phyloP scores from a whole-genome alignment of 257 asterid species.

The Misopates orontium region DNA sequence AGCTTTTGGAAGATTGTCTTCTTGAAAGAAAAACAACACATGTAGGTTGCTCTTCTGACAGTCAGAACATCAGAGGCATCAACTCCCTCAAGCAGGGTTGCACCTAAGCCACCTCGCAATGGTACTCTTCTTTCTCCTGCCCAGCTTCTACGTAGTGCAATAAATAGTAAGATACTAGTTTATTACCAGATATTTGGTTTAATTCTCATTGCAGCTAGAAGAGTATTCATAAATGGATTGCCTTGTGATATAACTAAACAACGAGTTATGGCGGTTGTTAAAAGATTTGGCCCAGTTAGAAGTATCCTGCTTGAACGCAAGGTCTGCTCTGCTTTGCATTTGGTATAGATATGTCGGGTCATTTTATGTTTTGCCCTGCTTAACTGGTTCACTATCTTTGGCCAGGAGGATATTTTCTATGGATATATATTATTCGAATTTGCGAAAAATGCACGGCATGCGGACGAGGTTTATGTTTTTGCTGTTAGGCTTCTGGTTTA shows the following conservation, averaged over 20 bases:
- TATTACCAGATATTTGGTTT: no score
- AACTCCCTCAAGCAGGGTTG: slow-evolving; percentile 23
- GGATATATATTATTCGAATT: slow-evolving; percentile 74
- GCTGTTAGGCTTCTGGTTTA: neutral
- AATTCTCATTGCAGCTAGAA: slow-evolving; percentile 31
- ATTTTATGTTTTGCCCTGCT: no score
- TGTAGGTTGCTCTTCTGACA: slow-evolving; percentile 14
- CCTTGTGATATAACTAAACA: slow-evolving; percentile 45
- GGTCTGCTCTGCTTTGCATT: slow-evolving; percentile 36
- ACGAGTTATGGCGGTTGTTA: slow-evolving; percentile 41
- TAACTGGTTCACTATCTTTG: slow-evolving; percentile 20
- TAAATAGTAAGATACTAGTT: no score
- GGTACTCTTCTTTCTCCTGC: slow-evolving; percentile 24
- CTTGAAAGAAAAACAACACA: slow-evolving; percentile 12
- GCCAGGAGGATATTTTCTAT: slow-evolving; percentile 63
- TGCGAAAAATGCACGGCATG: slow-evolving; percentile 58
- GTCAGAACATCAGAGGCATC: slow-evolving; percentile 26
- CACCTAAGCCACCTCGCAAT: slow-evolving; percentile 7
- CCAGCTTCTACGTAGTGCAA: no score
- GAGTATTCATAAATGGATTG: slow-evolving; percentile 50
- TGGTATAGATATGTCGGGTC: neutral
- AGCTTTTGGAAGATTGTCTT: no score
- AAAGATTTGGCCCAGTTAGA: slow-evolving; percentile 50
- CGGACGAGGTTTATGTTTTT: slow-evolving; percentile 49
- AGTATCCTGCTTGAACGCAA: slow-evolving; percentile 45